These are phyloP conservation scores for Mycena leptocephala DNA, from an alignment of 768 basidiomycete species.

Conservation along the genomic window DNA sequence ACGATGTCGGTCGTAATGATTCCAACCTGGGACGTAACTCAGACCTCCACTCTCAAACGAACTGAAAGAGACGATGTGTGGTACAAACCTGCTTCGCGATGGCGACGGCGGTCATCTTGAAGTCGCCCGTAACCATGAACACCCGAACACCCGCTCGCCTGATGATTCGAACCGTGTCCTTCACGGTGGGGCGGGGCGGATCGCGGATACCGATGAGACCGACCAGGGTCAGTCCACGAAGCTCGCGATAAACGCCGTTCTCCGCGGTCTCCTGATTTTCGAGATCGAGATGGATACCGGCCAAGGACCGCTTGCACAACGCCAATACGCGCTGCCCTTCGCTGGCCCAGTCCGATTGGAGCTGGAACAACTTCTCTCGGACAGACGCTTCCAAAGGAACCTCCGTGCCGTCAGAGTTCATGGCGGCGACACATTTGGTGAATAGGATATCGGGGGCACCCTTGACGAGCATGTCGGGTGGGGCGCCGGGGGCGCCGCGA, in stretches of 20 bases:
- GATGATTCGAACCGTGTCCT: conserved; percentile 62
- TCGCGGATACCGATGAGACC: conserved; percentile 72
- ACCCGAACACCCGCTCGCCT: conserved; percentile 67
- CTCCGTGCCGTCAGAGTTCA: conserved; percentile 52
- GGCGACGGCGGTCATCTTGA: conserved; percentile 67
- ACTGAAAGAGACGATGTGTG: background rate
- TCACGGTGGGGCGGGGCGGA: conserved; percentile 69
- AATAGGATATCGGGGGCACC: conserved; percentile 75
- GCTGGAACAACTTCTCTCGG: conserved; percentile 34
- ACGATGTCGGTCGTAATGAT: conserved; percentile 58
- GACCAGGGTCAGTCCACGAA: conserved; percentile 59
- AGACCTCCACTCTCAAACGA: background rate
- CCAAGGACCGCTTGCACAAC: conserved; percentile 54
- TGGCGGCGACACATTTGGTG: conserved; percentile 53
- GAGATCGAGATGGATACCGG: conserved; percentile 35
- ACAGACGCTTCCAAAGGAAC: conserved; percentile 46
- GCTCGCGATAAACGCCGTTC: conserved; percentile 58
- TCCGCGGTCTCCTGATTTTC: conserved; percentile 41
- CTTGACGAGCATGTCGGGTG: conserved; percentile 62
- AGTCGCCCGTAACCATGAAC: conserved; percentile 74
- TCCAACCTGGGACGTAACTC: conserved; percentile 49
- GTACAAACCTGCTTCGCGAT: conserved; percentile 63
- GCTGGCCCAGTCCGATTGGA: conserved; percentile 61
- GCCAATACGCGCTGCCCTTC: conserved; percentile 71
- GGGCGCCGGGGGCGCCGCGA: background rate